Base-by-base conservation (phyloP, 169 alveolate genomes). In the Cryptosporidium canis region DNA sequence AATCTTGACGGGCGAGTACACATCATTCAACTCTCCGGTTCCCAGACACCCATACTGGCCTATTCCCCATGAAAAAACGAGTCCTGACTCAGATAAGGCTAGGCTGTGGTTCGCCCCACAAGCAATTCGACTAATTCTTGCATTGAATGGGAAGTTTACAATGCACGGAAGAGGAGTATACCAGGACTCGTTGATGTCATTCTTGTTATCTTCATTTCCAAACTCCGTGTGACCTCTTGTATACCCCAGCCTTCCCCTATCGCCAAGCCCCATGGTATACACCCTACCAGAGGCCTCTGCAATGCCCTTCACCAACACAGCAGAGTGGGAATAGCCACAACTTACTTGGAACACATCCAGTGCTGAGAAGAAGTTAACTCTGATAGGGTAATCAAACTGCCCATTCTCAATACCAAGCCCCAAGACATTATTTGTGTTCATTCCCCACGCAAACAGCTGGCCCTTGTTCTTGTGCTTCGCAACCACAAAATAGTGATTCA, bases 41-140 rank as follows among this genome's bases (percentile, higher is more conserved):
- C 85, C 85, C 39, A 72, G 39, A 33, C 85, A 72, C 2, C 85
- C 85, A 56, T 55, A 51, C 18, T 56, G 67, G 7, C 85, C 85
- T 21, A 55, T 18, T 37, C 85, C 85, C 85, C 85, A 72, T 21
- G 85, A 21, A 51, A 24, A 72, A 29, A 72, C 48, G 2, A 24
- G 18, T 27, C 85, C 85, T 18, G 48, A 16, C 6, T 56, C 85
- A 5, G 67, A 51, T 21, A 72, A 56, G 21, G 85, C 85, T 7
- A 72, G 68, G 16, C 51, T 55, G 33, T 55, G 70, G 56, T 72
- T 72, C 2, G 71, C 85, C 21, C 85, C 85, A 51, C 85, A 72
- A 21, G 64, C 16, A 39, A 72, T 55, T 56, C 85, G n/a, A 68
- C 83, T 68, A 8, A 68, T 68, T 12, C 47, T 68, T 47, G 83